Evolutionary conservation across 306 rosid genomes (phyloP), one percentile per base, ranked within the genome.

Genomic region (Quercus gilva): DNA sequence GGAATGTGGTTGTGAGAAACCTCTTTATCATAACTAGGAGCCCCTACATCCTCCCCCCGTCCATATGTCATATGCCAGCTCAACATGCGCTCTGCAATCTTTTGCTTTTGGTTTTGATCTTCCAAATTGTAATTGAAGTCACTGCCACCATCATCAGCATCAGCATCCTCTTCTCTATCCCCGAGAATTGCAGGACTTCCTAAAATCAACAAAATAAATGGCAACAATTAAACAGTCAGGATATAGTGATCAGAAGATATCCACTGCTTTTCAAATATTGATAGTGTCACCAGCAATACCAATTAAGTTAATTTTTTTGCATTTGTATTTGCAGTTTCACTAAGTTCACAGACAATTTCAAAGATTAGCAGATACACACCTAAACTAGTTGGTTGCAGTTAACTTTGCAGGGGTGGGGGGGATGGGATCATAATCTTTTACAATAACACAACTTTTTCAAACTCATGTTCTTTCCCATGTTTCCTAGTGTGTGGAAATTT

Each of bases 151-250:
- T 88, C 97, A 84, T 88, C 91, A 71, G 57, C 87, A 73, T 84
- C 88, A 57, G 28, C 79, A 73, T 91, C 92, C 82, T 87, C 97
- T 82, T 90, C 98, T 60, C 84, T 73, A 29, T 95, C 98, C 56
- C 99, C 99, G 20, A 87, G 85, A 84, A 90, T 87, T 7, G 96
- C 94, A 86, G 98, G 94, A 80, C 98, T 95, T 76, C 98, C 99
- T 92, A 55, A 67, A 88, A 85, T 82, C 82, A 87, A 80, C 72
- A 74, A 28, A 25, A 79, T 15, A 76, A 71, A 52, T 3, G 25
- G 51, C 19, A 37, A 76, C 3, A 26, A 41, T 57, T 43, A 9
- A 12, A 69, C 67, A 17, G 28, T 74, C 51, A 14, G 18, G 33
- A 60, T 55, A 25, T 20, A 13, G 6, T 5, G 21, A 74, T 79